Percentiles rank a stretch among this genome's conserved stretches.
Conservation (phyloP, 352 stramenopile genomes). For the Pseudoperonospora humuli region DNA sequence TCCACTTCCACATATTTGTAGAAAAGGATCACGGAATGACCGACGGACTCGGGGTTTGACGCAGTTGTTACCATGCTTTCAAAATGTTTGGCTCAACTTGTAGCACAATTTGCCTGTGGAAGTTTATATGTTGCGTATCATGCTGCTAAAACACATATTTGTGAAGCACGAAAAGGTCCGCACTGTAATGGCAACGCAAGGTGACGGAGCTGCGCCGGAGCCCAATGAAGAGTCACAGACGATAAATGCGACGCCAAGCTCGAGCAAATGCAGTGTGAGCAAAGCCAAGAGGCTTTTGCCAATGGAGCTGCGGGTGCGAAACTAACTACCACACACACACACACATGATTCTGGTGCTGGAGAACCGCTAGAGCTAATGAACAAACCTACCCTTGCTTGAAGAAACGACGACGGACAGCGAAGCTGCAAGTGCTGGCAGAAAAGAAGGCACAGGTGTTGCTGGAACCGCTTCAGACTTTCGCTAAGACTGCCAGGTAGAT, state of each 20-base stretch:
- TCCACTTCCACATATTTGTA: constrained; percentile 67
- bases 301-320: constrained; percentile 60
- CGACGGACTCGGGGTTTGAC: constrained; percentile 2
- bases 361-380: constrained; percentile 8
- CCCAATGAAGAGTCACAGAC: constrained; percentile 3
- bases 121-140: background rate
- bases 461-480: background rate
- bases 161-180: constrained; percentile 8
- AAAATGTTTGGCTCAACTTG: constrained; percentile 8
- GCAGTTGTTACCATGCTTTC: constrained; percentile 13
- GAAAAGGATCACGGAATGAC: constrained; percentile 60
- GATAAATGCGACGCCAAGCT: constrained; percentile 7
- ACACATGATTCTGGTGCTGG: constrained; percentile 1
- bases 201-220: constrained; percentile 5
- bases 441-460: constrained; percentile 5
- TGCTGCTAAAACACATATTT: constrained; percentile 1
- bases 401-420: constrained; percentile 56
- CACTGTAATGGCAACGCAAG: constrained; percentile 6
- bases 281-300: constrained; percentile 57
- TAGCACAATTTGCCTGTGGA: background rate
- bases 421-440: constrained; percentile 35
- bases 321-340: background rate
- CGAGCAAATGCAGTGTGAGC: constrained; percentile 12
- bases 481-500: constrained; percentile 11
- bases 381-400: constrained; percentile 1